Evolutionary conservation across 1,139 yeast species (phyloP).

Genomic region (Petasospora rhodanensis): DNA sequence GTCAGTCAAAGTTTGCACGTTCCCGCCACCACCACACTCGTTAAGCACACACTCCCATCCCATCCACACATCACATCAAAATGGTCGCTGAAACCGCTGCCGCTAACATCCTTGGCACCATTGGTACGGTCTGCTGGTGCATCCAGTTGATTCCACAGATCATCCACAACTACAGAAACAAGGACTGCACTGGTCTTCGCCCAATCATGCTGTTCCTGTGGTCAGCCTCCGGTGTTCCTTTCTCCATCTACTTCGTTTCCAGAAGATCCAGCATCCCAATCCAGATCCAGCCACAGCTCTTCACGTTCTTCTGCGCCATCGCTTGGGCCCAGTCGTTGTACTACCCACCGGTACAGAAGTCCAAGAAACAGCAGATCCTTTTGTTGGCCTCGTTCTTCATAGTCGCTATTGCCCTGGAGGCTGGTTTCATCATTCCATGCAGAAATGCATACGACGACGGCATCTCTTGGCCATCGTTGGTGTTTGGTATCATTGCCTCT

Average conservation of each 20-base stretch:
- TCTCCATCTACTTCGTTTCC: slow-evolving; percentile 66
- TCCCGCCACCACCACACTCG: too few relatives aligned
- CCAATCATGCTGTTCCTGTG: slow-evolving; percentile 72
- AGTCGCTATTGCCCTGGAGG: slow-evolving; percentile 52
- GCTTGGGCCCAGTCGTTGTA: slow-evolving; percentile 66
- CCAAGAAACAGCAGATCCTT: slow-evolving; percentile 31
- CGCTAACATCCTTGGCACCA: slow-evolving; percentile 69
- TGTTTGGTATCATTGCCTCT: slow-evolving; percentile 70
- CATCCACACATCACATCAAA: too few relatives aligned
- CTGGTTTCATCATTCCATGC: slow-evolving; percentile 62
- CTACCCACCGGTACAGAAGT: slow-evolving; percentile 57
- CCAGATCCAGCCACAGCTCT: slow-evolving; percentile 73
- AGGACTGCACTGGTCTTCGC: slow-evolving; percentile 73
- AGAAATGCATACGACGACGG: slow-evolving; percentile 47
- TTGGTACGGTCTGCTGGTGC: slow-evolving; percentile 84
- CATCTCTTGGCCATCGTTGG: slow-evolving; percentile 60
- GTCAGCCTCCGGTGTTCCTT: slow-evolving; percentile 75
- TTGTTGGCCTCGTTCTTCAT: slow-evolving; percentile 36
- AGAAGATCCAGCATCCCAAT: slow-evolving; percentile 66
- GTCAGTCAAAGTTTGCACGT: too few relatives aligned
- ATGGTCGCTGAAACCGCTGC: slow-evolving; percentile 29
- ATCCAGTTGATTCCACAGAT: slow-evolving; percentile 80
- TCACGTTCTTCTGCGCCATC: slow-evolving; percentile 57
- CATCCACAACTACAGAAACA: slow-evolving; percentile 57
- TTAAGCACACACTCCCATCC: too few relatives aligned